Conservation (phyloP, 257 asterid genomes). For the Rubia yunnanensis region DNA sequence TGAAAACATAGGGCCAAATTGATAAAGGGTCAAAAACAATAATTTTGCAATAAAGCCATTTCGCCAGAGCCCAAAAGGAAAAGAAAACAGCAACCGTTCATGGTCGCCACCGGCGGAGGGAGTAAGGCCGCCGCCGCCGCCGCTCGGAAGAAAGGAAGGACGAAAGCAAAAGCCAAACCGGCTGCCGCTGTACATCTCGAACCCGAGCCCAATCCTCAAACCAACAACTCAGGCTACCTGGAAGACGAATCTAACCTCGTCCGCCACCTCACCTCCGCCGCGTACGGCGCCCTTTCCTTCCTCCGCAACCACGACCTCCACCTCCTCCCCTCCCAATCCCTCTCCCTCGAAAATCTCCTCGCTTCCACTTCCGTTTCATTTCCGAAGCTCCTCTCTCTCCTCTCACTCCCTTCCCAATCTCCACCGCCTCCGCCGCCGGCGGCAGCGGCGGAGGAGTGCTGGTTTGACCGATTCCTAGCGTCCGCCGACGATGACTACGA, state of each 20-base stretch:
- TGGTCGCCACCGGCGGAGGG: conserved; percentile 34
- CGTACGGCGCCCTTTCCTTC: conserved; percentile 57
- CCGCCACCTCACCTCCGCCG: conserved; percentile 57
- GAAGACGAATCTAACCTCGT: conserved; percentile 39
- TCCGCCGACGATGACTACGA: conserved; percentile 43
- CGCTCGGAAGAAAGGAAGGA: conserved; percentile 14
- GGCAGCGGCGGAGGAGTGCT: conserved; percentile 27
- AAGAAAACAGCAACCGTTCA: not conserved
- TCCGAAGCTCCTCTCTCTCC: conserved; percentile 45
- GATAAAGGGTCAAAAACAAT: not conserved
- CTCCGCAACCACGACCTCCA: conserved; percentile 65
- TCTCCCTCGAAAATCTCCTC: conserved; percentile 60
- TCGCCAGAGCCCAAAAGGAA: not conserved
- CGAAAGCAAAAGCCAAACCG: conserved; percentile 15
- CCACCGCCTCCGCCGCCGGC: conserved; percentile 24
- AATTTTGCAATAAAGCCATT: not conserved
- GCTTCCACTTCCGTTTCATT: conserved; percentile 61
- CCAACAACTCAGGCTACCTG: conserved; percentile 16
- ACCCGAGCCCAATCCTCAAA: not conserved
- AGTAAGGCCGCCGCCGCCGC: conserved; percentile 14
- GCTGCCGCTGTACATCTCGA: not conserved
- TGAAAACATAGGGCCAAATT: not conserved
- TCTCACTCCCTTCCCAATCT: conserved; percentile 26
- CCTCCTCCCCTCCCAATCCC: conserved; percentile 67
- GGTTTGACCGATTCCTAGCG: conserved; percentile 55